Conservation (phyloP, 176 grass and related monocot species). For the Oropetium thomaeum region DNA sequence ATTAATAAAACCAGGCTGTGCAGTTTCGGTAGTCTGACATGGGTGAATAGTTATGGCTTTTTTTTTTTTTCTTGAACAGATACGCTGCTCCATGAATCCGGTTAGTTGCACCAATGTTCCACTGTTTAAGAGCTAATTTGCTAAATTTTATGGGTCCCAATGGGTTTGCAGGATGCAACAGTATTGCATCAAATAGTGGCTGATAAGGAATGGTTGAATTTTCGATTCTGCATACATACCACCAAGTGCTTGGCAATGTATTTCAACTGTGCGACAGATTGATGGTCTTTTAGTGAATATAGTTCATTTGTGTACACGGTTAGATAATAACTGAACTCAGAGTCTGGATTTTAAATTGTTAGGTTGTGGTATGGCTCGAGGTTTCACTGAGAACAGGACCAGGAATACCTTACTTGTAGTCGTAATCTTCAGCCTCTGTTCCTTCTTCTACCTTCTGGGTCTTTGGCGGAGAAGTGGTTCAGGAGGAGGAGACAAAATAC, state of each 20-base stretch:
- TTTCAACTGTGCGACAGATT: background rate
- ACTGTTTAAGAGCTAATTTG: background rate
- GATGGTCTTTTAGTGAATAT: background rate
- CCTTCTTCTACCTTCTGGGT: constrained; percentile 80
- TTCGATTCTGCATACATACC: background rate
- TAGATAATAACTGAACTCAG: background rate
- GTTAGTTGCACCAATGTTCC: background rate
- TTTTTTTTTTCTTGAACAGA: background rate
- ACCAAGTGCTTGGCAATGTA: background rate
- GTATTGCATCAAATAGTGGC: background rate
- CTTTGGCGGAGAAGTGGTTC: constrained; percentile 64
- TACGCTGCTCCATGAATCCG: background rate
- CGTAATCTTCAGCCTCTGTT: constrained; percentile 55
- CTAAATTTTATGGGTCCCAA: background rate
- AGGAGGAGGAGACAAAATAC: constrained; percentile 68
- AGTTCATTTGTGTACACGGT: background rate
- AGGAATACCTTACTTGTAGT: constrained; percentile 51
- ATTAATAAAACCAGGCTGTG: background rate
- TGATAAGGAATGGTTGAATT: background rate
- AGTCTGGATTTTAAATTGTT: constrained; percentile 15
- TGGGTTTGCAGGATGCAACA: background rate
- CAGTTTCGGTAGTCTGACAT: background rate
- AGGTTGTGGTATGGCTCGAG: constrained; percentile 52
- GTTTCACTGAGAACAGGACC: constrained; percentile 52
- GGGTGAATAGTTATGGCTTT: background rate